Evolutionary conservation across 345 rosid species (phyloP).

Genomic region (Citrus australasica): DNA sequence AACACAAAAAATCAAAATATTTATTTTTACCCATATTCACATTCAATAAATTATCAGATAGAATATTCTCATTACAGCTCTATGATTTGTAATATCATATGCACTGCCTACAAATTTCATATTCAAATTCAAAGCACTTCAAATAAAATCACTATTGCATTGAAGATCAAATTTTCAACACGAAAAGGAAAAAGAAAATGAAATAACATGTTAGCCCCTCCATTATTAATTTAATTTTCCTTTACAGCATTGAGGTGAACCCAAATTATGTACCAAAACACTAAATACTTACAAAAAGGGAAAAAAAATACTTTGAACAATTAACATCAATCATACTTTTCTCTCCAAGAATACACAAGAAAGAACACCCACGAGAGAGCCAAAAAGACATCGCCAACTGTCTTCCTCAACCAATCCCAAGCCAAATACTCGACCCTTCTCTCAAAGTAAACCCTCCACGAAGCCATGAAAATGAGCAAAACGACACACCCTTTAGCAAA

Average conservation of each 20-base stretch:
- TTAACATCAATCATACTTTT: slow-evolving; percentile 52
- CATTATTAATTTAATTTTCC: neutral
- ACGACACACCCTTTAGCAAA: slow-evolving; percentile 64
- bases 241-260: neutral
- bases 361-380: slow-evolving; percentile 65
- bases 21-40: neutral
- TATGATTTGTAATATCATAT: neutral
- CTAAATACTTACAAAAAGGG: neutral
- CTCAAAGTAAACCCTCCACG: slow-evolving; percentile 60
- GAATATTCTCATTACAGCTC: neutral
- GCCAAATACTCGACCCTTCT: slow-evolving; percentile 58
- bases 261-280: neutral
- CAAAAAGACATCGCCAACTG: slow-evolving; percentile 54
- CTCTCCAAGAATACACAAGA: slow-evolving; percentile 73
- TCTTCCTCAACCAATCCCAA: slow-evolving; percentile 56
- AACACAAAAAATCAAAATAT: neutral
- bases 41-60: neutral
- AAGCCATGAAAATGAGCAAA: slow-evolving; percentile 48
- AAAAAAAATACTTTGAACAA: neutral
- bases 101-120: neutral
- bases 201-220: neutral
- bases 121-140: neutral
- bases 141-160: neutral
- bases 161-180: neutral
- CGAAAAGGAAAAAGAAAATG: neutral